Base-by-base conservation (phyloP, 2,329 filamentous ascomycete genomes). In the Alternaria brassicae region DNA sequence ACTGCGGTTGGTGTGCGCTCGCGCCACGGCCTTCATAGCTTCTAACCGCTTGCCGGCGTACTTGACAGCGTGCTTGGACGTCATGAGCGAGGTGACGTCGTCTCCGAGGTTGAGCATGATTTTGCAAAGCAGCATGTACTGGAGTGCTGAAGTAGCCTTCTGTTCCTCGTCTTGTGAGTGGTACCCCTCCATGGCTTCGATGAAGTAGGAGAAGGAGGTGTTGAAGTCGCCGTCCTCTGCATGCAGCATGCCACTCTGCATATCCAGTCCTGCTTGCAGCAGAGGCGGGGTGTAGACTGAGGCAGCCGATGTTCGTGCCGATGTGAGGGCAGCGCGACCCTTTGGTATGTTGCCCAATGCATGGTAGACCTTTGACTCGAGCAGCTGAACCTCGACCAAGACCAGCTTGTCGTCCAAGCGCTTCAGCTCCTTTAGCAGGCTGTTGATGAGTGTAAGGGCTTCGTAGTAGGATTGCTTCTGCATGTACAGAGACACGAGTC, bases 121-220 rank as follows among this genome's bases (percentile, higher is more conserved):
- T 84, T 99, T 99, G 88, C 95, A 98, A 34, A 99, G 89, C 54
- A 99, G 87, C 95, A 99, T 99, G 85, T 99, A 99, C 83, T 99
- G 95, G 67, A 99, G 84, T 10, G 95, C 93, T 12, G 94, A 92
- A n/a, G 94, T 96, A n/a, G 96, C 95, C 81, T 93, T 93, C 65
- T 85, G 82, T 37, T 89, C 83, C 77, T 97, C 93, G 69, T 99
- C 95, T 78, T 96, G 93, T 45, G 90, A 89, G 81, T 95, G 92
- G 81, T 98, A 99, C 61, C 95, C 95, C 77, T 99, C 95, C 65
- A 99, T 88, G 2, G 96, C 95, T 82, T 99, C 95, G 79, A 99
- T 98, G 80, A 99, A 99, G 85, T 99, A 99, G 49, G 93, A 97
- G 81, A 91, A 99, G 49, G 95, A 92, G 25, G 95, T 99, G 83